Evolutionary conservation across 805 yeast species (phyloP).

Genomic region (Starmerella apis): DNA sequence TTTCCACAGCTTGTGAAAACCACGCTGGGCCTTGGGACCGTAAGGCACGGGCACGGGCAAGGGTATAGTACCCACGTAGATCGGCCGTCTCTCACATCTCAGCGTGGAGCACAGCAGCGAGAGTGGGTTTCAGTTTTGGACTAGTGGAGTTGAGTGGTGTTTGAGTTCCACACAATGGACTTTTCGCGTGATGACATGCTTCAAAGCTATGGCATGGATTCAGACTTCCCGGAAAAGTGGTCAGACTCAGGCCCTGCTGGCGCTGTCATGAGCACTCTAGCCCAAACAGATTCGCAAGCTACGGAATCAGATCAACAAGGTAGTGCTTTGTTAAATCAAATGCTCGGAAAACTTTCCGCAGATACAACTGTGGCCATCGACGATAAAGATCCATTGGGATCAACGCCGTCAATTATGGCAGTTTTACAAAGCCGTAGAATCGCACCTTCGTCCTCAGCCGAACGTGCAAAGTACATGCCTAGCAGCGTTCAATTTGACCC

Average conservation of each 20-base stretch:
- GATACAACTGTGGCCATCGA: slow-evolving; percentile 24
- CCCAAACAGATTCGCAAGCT: slow-evolving; percentile 4
- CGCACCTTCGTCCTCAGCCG: slow-evolving; percentile 23
- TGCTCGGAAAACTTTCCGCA: slow-evolving; percentile 22
- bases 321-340: slow-evolving; percentile 27
- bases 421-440: slow-evolving; percentile 27
- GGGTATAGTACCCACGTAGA: too few relatives aligned
- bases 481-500: slow-evolving; percentile 49
- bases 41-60: too few relatives aligned
- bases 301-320: slow-evolving; percentile 10
- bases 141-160: too few relatives aligned
- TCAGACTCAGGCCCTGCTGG: slow-evolving; percentile 14
- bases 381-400: slow-evolving; percentile 50
- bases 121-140: too few relatives aligned
- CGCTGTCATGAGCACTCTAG: slow-evolving; percentile 16
- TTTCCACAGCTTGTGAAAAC: too few relatives aligned
- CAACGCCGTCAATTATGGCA: slow-evolving; percentile 38
- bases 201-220: slow-evolving; percentile 21
- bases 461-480: slow-evolving; percentile 42
- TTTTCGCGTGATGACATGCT: slow-evolving; percentile 16
- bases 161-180: too few relatives aligned
- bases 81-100: too few relatives aligned
- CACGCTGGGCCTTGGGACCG: too few relatives aligned
- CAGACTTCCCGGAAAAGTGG: slow-evolving; percentile 23
- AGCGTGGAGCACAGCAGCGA: too few relatives aligned